These are phyloP conservation scores for Cutaneotrichosporon dermatis DNA, from an alignment of 1,284 basidiomycete genomes.

Conservation along the genomic window DNA sequence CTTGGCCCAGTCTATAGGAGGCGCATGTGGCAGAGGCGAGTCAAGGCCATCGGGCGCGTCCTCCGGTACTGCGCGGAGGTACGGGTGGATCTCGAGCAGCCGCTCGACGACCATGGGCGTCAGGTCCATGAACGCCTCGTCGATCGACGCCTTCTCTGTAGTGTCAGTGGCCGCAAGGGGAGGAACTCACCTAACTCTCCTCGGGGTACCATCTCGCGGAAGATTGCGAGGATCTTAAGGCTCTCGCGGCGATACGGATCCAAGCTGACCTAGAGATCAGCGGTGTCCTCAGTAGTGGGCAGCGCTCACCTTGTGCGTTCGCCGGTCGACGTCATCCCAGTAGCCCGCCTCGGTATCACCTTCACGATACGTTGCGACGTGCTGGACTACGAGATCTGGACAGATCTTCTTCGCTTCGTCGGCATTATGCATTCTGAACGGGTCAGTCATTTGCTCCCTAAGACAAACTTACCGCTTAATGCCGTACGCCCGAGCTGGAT, in stretches of 20 bases:
- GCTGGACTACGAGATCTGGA: conserved; percentile 76
- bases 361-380: conserved; percentile 83
- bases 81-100: conserved; percentile 68
- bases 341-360: conserved; percentile 85
- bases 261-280: conserved; percentile 67
- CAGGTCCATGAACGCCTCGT: conserved; percentile 81
- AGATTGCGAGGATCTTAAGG: conserved; percentile 78
- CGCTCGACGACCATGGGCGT: conserved; percentile 69
- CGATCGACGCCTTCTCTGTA: conserved; percentile 67
- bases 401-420: conserved; percentile 79
- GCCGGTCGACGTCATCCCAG: conserved; percentile 76
- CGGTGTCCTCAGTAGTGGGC: not conserved
- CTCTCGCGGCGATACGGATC: conserved; percentile 92
- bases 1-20: conserved; percentile 61
- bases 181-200: conserved; percentile 60
- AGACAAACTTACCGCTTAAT: conserved; percentile 60
- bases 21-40: conserved; percentile 73
- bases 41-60: conserved; percentile 70
- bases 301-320: conserved; percentile 79
- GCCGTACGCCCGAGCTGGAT: conserved; percentile 83
- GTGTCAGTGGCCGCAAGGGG: no score
- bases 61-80: conserved; percentile 65
- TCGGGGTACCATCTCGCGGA: conserved; percentile 68
- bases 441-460: no score
- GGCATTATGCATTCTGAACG: conserved; percentile 45